phyloP scores from a whole-genome alignment of 257 asterid genomes.

The Nicotiana sylvestris region DNA sequence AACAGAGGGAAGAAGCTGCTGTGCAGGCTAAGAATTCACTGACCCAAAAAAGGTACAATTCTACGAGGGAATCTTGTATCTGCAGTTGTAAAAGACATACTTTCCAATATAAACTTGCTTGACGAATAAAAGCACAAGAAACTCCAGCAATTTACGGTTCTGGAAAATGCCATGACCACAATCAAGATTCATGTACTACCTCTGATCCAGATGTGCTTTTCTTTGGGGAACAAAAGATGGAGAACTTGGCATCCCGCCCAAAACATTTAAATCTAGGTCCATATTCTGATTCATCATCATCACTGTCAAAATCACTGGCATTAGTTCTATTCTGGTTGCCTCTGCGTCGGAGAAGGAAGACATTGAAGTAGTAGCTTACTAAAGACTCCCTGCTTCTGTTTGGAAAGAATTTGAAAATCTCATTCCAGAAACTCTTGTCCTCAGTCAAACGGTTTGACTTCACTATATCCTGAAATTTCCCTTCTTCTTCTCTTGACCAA shows the following conservation, averaged over 20 bases:
- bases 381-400: slow-evolving; percentile 18
- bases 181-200: slow-evolving; percentile 21
- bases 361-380: slow-evolving; percentile 35
- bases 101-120: slow-evolving; percentile 7
- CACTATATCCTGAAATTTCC: slow-evolving; percentile 30
- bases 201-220: slow-evolving; percentile 26
- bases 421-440: slow-evolving; percentile 32
- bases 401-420: slow-evolving; percentile 29
- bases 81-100: neutral
- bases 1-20: neutral
- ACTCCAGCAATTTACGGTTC: slow-evolving; percentile 36
- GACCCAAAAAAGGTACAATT: neutral
- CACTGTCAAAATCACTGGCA: slow-evolving; percentile 51
- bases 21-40: neutral
- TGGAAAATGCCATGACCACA: neutral
- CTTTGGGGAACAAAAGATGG: slow-evolving; percentile 72
- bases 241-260: slow-evolving; percentile 39
- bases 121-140: slow-evolving; percentile 15
- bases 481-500: slow-evolving; percentile 38
- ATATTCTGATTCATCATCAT: slow-evolving; percentile 44
- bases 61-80: neutral
- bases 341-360: slow-evolving; percentile 43
- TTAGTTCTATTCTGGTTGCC: slow-evolving; percentile 61
- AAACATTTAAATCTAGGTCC: slow-evolving; percentile 21
- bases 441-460: slow-evolving; percentile 22